Percentiles rank a stretch among this genome's conserved stretches.
Evolutionary conservation across 495 filamentous ascomycete species (phyloP).

Genomic region (Ascobolus immersus): DNA sequence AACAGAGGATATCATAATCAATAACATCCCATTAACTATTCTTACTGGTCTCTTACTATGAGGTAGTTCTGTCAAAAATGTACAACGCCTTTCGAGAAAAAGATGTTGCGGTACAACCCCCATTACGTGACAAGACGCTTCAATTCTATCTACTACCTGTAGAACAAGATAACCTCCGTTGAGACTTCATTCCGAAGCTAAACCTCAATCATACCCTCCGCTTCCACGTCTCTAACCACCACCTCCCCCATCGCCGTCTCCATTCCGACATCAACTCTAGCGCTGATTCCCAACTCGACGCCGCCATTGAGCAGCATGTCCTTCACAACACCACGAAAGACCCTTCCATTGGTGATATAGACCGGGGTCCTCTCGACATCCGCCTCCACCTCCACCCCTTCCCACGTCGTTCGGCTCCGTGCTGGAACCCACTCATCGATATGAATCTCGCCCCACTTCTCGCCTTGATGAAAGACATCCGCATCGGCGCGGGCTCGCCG

Average conservation of each 20-base stretch:
- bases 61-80: too few species aligned
- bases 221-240: slow-evolving; percentile 44
- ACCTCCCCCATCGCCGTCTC: slow-evolving; percentile 59
- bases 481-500: slow-evolving; percentile 45
- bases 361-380: slow-evolving; percentile 52
- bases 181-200: too few species aligned
- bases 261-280: slow-evolving; percentile 61
- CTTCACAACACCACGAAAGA: slow-evolving; percentile 51
- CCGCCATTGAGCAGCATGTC: slow-evolving; percentile 31
- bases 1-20: too few species aligned
- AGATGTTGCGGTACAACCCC: too few species aligned
- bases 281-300: slow-evolving; percentile 42
- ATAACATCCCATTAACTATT: too few species aligned
- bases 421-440: slow-evolving; percentile 61
- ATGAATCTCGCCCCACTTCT: slow-evolving; percentile 52
- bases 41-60: too few species aligned
- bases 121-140: too few species aligned
- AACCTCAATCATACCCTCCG: too few species aligned
- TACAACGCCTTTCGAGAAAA: too few species aligned
- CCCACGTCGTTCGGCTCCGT: slow-evolving; percentile 42
- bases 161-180: too few species aligned
- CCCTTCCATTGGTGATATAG: slow-evolving; percentile 45
- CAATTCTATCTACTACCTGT: too few species aligned
- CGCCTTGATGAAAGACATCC: slow-evolving; percentile 47
- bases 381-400: slow-evolving; percentile 45